These are phyloP conservation scores for Ganoderma lucidum DNA, from an alignment of 1,284 basidiomycete species.

Conservation along the genomic window DNA sequence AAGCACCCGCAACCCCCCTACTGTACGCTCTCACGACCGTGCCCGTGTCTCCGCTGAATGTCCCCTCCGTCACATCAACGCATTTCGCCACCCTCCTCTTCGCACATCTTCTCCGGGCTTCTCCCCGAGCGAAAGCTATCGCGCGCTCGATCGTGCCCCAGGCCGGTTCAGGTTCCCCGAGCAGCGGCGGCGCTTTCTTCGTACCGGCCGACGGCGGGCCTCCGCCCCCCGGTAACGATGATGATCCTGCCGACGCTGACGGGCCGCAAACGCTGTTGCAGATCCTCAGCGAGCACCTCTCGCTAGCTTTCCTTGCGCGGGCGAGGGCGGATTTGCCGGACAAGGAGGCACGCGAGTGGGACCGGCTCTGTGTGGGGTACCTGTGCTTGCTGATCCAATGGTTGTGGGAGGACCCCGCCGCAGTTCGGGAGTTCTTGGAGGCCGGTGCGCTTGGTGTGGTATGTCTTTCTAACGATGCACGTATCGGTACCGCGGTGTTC, in stretches of 20 bases:
- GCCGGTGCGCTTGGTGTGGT: slow-evolving; percentile 92
- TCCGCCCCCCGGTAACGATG: slow-evolving; percentile 34
- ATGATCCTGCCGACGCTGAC: slow-evolving; percentile 56
- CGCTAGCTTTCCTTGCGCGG: slow-evolving; percentile 72
- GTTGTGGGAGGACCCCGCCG: slow-evolving; percentile 95
- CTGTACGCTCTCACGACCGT: slow-evolving; percentile 66
- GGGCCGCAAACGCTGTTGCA: slow-evolving; percentile 74
- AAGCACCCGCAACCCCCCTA: slow-evolving; percentile 66
- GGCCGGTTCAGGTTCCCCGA: slow-evolving; percentile 43
- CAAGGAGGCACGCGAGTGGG: slow-evolving; percentile 83
- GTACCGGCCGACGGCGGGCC: slow-evolving; percentile 74
- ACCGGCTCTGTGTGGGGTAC: slow-evolving; percentile 88
- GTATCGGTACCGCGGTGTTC: background rate
- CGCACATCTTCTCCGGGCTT: slow-evolving; percentile 71
- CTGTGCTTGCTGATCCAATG: slow-evolving; percentile 87
- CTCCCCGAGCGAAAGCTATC: slow-evolving; percentile 80
- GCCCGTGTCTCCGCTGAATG: slow-evolving; percentile 61
- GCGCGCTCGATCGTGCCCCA: slow-evolving; percentile 73
- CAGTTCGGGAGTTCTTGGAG: slow-evolving; percentile 90
- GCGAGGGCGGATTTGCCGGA: slow-evolving; percentile 74
- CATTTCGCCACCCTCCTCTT: slow-evolving; percentile 78
- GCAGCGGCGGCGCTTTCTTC: slow-evolving; percentile 61
- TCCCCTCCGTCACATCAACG: slow-evolving; percentile 62
- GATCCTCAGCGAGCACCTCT: slow-evolving; percentile 76
- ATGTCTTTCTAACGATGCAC: slow-evolving; percentile 43